Evolutionary conservation across 2,329 filamentous ascomycete species (phyloP).

Genomic region (Pseudogymnoascus sp.): DNA sequence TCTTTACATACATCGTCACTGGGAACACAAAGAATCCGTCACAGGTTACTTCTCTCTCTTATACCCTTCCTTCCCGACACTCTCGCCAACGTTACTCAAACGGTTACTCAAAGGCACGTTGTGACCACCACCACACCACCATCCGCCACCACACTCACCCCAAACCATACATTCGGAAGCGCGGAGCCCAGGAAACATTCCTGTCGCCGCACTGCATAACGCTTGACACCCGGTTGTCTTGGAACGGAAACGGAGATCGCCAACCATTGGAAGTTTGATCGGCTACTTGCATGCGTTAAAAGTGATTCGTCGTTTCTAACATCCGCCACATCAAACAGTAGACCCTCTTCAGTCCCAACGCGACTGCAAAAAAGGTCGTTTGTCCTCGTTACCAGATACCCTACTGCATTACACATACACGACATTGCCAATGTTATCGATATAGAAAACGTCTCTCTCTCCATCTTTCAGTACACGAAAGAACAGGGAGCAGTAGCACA

Average conservation of each 20-base stretch:
- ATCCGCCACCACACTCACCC: neutral
- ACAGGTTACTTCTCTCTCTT: neutral
- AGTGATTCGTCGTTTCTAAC: neutral
- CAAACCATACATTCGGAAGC: neutral
- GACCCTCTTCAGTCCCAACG: neutral
- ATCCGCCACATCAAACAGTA: neutral
- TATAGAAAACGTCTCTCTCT: neutral
- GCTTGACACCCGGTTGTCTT: neutral
- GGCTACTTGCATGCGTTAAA: neutral
- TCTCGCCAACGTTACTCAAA: neutral
- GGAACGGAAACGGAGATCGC: neutral
- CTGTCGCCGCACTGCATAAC: neutral
- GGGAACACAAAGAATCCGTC: neutral
- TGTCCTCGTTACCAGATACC: neutral
- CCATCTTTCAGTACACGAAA: neutral
- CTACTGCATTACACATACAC: neutral
- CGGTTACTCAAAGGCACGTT: neutral
- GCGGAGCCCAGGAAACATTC: neutral
- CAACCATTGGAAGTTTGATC: neutral
- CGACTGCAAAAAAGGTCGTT: neutral
- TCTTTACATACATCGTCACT: neutral
- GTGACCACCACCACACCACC: neutral
- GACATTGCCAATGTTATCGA: neutral
- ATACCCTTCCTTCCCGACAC: neutral
- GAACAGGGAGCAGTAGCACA: neutral